Evolutionary conservation across 371 early-diverging fungal species (phyloP), one percentile per base, ranked within the genome.

Genomic region (Mucor racemosus): DNA sequence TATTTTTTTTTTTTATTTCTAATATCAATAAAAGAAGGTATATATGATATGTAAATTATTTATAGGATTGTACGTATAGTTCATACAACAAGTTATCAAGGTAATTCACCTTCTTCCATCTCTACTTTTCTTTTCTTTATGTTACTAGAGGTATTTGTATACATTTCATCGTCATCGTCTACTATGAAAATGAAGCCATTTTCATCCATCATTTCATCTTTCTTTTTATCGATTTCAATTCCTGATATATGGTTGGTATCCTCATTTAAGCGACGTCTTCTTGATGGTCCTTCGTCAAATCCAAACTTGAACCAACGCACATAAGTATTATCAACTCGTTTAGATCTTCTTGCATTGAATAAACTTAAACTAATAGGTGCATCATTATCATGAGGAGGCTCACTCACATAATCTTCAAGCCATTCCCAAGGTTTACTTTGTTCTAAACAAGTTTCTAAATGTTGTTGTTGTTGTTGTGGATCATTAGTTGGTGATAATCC

Each of bases 341-440:
- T 81, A 0, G 67, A 38, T 62, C 76, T 80, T 5, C 66, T 72
- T 64, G 77, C 81, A 58, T 74, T 66, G 60, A 84, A 84, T 14
- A 77, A 41, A 21, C 63, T 60, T 31, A 84, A 40, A 33, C 71
- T 81, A 48, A 84, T 79, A 1, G 84, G 78, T 4, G 74, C 77
- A 65, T 84, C 84, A 41, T 84, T 84, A 46, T 81, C 84, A 41
- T 75, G 76, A n/a, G 74, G 72, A 5, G 73, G 73, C 6, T 84
- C 84, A 46, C 75, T 72, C 4, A 78, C 76, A 68, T 84, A 85
- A 48, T 88, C 88, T 54, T 88, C 88, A 8, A 88, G 75, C 88
- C 88, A 88, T 63, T 86, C 86, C 88, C 88, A 88, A 11, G 88
- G 88, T 44, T 81, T 77, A 7, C 85, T 83, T 56, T 83, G 84